Evolutionary conservation across 306 rosid genomes (phyloP), one percentile per base, ranked within the genome.

Genomic region (Rosa lucieae): DNA sequence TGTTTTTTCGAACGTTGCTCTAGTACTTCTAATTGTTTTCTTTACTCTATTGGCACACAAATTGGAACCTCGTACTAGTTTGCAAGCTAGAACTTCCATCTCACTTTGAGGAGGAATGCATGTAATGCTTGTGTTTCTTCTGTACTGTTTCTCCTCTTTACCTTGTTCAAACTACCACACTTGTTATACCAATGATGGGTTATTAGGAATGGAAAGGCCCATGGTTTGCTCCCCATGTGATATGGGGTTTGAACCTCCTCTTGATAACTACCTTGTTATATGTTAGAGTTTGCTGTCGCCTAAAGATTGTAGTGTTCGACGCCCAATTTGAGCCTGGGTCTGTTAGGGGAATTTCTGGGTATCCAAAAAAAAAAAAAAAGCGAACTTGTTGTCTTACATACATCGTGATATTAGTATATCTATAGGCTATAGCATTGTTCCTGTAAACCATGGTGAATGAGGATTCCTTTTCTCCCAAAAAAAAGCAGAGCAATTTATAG

Each of bases 1-100:
- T 80, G 92, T 69, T 67, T 79, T 26, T 10, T 20, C 15, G 32
- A 51, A 52, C 5, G 7, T 52, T 26, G 12, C 18, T 35, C 52
- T 26, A 29, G 32, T 29, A 21, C 55, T 63, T 32, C 49, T 17
- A 32, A 35, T 35, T 47, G 51, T 39, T 10, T 70, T 18, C 23
- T 23, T 32, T 32, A 65, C 21, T 18, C 21, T 14, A 65, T n/a
- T 43, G n/a, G 4, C 23, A 52, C 70, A 23, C 7, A 59, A 44
- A 73, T 51, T 35, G 48, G 18, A 73, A 73, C 29, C 18, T 18
- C 65, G 21, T 58, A 52, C 43, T 12, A 35, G 21, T n/a, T 72
- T 49, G 39, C 10, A 3, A 29, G 76, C 32, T 20, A 72, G 47
- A 72, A 4, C 76, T 5, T 14, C 23, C 46, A 48, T 48, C 17